Evolutionary conservation across 2,329 filamentous ascomycete species (phyloP), one percentile per base, ranked within the genome.

Genomic region (Cyphellophora europaea): DNA sequence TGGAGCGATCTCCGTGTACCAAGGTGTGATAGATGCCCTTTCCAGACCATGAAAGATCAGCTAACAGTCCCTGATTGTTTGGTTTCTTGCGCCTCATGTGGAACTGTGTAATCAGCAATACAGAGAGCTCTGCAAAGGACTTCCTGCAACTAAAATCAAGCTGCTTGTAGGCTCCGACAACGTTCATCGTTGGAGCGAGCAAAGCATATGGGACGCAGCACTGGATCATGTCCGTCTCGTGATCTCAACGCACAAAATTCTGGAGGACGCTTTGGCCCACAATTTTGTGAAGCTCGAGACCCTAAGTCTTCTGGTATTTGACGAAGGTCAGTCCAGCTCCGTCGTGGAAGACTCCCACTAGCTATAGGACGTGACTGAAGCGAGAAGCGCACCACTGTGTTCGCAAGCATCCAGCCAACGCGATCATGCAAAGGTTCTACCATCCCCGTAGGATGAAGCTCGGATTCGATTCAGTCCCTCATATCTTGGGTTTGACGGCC

Each of bases 391-490:
- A 93, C 52, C 78, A 87, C 52, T 89, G 82, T 47, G 68, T 67
- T 4, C 64, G 66, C n/a, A 75, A 72, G 2, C 70, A 79, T 45
- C 66, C 82, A 0, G 76, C 77, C 8, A 78, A 77, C 37, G 70
- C 63, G 25, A 80, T 93, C 19, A 89, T 93, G 82, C n/a, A n/a
- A n/a, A n/a, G n/a, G n/a, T n/a, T n/a, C n/a, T n/a, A 62, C 58
- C 17, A 62, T 76, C 18, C 79, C 82, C 45, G 93, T 91, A 49
- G 72, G 76, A 42, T 66, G 65, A 33, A 43, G 35, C 0, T 43
- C 37, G 2, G 65, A 63, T 0, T 53, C 0, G 27, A 42, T 10
- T 41, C 47, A 12, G 36, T 36, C 28, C 87, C 87, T 0, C 65
- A 67, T 13, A 79, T 94, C 17, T 63, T 94, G 4, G 87, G 86